Base-by-base conservation (phyloP, 306 rosid genomes). In the Astragalus membranaceus region DNA sequence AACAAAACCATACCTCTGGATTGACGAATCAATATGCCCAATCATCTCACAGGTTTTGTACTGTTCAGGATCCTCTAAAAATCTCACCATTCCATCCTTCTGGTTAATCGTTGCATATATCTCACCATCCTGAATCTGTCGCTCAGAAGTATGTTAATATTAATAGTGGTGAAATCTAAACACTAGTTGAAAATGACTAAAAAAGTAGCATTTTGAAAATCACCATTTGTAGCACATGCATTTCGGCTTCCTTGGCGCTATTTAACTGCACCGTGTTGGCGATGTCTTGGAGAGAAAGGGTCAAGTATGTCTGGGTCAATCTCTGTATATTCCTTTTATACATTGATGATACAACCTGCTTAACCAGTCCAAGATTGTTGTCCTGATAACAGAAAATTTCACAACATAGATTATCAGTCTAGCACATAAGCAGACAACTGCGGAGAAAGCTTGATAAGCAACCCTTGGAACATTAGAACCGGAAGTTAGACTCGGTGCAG, bases 151-250 rank as follows among this genome's bases (percentile, higher is more conserved):
- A 42, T n/a, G 44, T 53, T 20, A 62, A 36, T 42, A 70, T 53
- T 20, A 58, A 42, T 42, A 72, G 12, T 16, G 44, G 3, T 16
- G 32, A 35, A 73, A 42, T 42, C 12, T 29, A 39, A 62, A 59
- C 30, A 44, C 17, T 4, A 14, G 71, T 8, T 63, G 68, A 60
- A 78, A 64, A 56, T 26, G n/a, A 55, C 36, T 9, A 4, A 47
- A 17, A 37, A 41, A 4, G 16, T 26, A 16, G 41, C 35, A 64
- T 30, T 26, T 15, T 12, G 68, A 55, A 66, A 41, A 56, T 54
- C 78, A 92, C 95, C 98, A 92, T 92, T 87, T 85, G 98, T 48
- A 92, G 89, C 49, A 92, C 98, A 68, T 87, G 98, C 98, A 86
- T 87, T 82, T 92, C 98, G 37, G 88, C 92, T 75, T 92, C 96